These are phyloP conservation scores for Patellaria atrata DNA, from an alignment of 495 filamentous ascomycete species.

Conservation along the genomic window DNA sequence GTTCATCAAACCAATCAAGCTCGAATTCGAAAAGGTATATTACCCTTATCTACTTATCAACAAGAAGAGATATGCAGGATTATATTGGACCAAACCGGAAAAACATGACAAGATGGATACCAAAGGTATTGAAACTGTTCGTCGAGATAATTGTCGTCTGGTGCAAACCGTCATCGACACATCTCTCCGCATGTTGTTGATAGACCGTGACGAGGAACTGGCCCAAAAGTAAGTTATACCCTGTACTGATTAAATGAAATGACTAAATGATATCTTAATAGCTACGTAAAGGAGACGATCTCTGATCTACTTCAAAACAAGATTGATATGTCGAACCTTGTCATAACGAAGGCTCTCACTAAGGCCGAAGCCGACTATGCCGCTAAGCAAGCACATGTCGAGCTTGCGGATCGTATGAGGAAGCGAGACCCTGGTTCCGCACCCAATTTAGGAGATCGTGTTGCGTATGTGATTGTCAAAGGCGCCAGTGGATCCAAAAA, in stretches of 20 bases:
- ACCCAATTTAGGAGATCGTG: slow-evolving; percentile 86
- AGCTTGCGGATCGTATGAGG: slow-evolving; percentile 86
- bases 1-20: slow-evolving; percentile 91
- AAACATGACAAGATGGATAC: slow-evolving; percentile 99
- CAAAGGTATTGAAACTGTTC: slow-evolving; percentile 97
- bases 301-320: slow-evolving; percentile 94
- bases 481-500: slow-evolving; percentile 76
- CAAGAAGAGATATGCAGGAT: slow-evolving; percentile 96
- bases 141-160: slow-evolving; percentile 87
- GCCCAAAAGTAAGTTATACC: slow-evolving; percentile 69
- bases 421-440: slow-evolving; percentile 93
- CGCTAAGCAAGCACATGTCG: slow-evolving; percentile 86
- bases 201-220: slow-evolving; percentile 74
- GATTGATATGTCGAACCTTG: slow-evolving; percentile 95
- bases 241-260: neutral
- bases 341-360: slow-evolving; percentile 93
- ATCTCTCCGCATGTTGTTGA: slow-evolving; percentile 85
- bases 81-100: slow-evolving; percentile 92
- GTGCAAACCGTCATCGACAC: slow-evolving; percentile 98
- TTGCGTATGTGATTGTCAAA: slow-evolving; percentile 97
- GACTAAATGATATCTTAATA: slow-evolving; percentile 27
- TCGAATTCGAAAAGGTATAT: slow-evolving; percentile 99
- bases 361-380: slow-evolving; percentile 54
- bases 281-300: slow-evolving; percentile 93
- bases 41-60: slow-evolving; percentile 98